phyloP scores from a whole-genome alignment of 129 eudicot genomes.

The Flaveria trinervia region DNA sequence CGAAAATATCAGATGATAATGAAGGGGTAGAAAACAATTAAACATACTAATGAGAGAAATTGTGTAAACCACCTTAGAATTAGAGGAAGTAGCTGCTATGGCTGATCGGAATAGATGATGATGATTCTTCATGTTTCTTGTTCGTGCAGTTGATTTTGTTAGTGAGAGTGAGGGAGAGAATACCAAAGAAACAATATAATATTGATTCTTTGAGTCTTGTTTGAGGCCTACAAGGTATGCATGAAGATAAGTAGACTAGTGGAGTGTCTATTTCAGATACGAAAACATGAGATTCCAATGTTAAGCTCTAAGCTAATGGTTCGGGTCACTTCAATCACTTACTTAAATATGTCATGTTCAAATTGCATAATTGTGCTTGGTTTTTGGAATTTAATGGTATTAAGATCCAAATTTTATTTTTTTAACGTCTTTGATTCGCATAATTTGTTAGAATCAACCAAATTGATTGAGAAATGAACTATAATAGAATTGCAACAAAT shows the following conservation, averaged over 20 bases:
- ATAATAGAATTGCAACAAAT: too few relatives aligned
- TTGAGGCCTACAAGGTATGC: constrained; percentile 15
- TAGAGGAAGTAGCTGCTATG: constrained; percentile 29
- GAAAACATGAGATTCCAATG: too few relatives aligned
- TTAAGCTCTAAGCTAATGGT: too few relatives aligned
- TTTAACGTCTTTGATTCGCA: too few relatives aligned
- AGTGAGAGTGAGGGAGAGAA: constrained; percentile 6
- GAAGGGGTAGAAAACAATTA: background rate
- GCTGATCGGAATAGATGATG: constrained; percentile 30
- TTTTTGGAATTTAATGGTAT: too few relatives aligned
- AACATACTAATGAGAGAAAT: background rate
- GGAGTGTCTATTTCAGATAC: too few relatives aligned
- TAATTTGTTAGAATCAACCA: too few relatives aligned
- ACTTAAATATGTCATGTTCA: too few relatives aligned
- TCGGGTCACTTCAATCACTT: too few relatives aligned
- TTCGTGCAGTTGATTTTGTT: background rate
- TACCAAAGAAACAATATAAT: background rate
- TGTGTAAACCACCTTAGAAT: constrained; percentile 13
- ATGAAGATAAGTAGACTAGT: background rate
- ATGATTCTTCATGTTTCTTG: constrained; percentile 23
- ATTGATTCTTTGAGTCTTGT: background rate
- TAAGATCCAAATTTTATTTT: too few relatives aligned
- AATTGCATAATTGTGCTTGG: too few relatives aligned
- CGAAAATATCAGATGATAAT: background rate
- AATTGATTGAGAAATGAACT: too few relatives aligned